Conservation (phyloP, 495 filamentous ascomycete species). For the Bacidia rubella region DNA sequence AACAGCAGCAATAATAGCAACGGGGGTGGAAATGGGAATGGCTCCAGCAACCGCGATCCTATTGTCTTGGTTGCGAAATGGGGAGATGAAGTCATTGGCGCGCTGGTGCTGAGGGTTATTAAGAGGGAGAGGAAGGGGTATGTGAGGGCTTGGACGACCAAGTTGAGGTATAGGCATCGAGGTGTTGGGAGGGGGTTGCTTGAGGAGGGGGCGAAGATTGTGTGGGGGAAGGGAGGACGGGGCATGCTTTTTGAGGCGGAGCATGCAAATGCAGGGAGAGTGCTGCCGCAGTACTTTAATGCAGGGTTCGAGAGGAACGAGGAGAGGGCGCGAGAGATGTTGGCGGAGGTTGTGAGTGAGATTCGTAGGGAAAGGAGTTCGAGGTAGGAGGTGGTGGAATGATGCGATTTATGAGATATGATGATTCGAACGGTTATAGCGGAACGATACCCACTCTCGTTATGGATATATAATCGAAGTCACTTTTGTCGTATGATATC, state of each 20-base stretch:
- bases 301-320: slow-evolving; percentile 42
- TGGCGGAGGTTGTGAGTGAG: slow-evolving; percentile 35
- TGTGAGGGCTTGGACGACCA: slow-evolving; percentile 64
- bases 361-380: slow-evolving; percentile 25
- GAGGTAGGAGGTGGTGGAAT: background rate
- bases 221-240: slow-evolving; percentile 41
- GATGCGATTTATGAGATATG: background rate
- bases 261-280: slow-evolving; percentile 51
- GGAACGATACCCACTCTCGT: no score
- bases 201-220: slow-evolving; percentile 47
- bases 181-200: slow-evolving; percentile 59
- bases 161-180: slow-evolving; percentile 45
- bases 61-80: slow-evolving; percentile 41
- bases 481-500: no score
- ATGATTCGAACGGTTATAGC: no score
- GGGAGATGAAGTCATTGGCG: slow-evolving; percentile 44
- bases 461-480: no score
- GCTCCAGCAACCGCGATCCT: slow-evolving; percentile 23
- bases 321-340: slow-evolving; percentile 33
- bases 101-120: slow-evolving; percentile 34
- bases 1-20: background rate
- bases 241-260: slow-evolving; percentile 51
- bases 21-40: slow-evolving; percentile 1
- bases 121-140: slow-evolving; percentile 32
- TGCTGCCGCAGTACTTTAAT: slow-evolving; percentile 50